Conservation (phyloP, 1,284 basidiomycete genomes). For the Trichosporon asahii region DNA sequence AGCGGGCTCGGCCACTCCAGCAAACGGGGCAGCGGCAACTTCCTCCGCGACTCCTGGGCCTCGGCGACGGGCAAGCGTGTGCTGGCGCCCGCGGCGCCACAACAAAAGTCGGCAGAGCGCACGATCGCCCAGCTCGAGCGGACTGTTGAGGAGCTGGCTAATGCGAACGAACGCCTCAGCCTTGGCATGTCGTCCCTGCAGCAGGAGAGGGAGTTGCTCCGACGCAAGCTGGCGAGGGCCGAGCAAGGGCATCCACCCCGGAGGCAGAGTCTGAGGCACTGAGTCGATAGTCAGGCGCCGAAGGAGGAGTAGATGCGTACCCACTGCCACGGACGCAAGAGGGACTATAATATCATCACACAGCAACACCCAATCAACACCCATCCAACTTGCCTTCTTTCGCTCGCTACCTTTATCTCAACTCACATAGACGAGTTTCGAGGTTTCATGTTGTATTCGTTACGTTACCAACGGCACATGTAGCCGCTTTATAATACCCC, state of each 20-base stretch:
- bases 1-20: neutral
- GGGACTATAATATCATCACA: neutral
- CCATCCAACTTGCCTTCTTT: neutral
- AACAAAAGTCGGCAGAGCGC: neutral
- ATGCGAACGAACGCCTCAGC: neutral
- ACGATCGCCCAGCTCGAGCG: neutral
- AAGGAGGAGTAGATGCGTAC: too few species aligned
- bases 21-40: constrained; percentile 3
- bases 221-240: neutral
- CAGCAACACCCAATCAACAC: neutral
- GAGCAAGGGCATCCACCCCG: neutral
- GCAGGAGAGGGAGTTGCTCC: constrained; percentile 1
- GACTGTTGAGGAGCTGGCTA: neutral
- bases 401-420: neutral
- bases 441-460: constrained; percentile 4
- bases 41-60: constrained; percentile 6
- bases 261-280: neutral
- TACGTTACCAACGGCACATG: neutral
- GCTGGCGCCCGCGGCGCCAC: neutral
- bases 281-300: too few species aligned
- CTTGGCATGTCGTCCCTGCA: constrained; percentile 2
- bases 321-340: too few species aligned
- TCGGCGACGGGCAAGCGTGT: neutral
- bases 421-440: neutral
- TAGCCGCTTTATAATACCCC: neutral